Conservation (phyloP, 2,329 filamentous ascomycete species). For the Zasmidium angulare region DNA sequence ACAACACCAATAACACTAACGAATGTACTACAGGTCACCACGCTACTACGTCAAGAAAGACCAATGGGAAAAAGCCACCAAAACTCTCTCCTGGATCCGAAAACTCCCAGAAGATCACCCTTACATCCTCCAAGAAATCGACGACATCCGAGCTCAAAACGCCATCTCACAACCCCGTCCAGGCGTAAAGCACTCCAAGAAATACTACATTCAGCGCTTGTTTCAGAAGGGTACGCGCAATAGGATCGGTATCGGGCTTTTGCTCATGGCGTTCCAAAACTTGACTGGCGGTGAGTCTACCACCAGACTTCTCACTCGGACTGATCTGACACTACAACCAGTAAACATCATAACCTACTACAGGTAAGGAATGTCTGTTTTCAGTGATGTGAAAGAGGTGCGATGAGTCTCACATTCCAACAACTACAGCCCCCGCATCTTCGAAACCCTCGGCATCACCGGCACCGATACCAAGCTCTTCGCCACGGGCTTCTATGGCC, state of each 20-base stretch:
- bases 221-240: conserved; percentile 42
- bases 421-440: conserved; percentile 34
- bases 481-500: conserved; percentile 54
- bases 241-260: conserved; percentile 39
- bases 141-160: conserved; percentile 51
- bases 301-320: neutral
- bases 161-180: conserved; percentile 45
- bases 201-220: conserved; percentile 42
- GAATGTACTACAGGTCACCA: conserved; percentile 20
- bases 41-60: conserved; percentile 26
- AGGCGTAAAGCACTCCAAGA: conserved; percentile 15
- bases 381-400: no score
- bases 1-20: neutral
- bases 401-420: neutral
- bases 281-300: conserved; percentile 30
- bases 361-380: conserved; percentile 14
- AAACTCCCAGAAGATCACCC: conserved; percentile 43
- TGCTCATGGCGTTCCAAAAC: conserved; percentile 40
- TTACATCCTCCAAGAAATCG: conserved; percentile 51
- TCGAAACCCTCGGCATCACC: conserved; percentile 47
- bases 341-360: conserved; percentile 39
- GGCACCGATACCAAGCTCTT: conserved; percentile 43
- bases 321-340: neutral
- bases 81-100: conserved; percentile 45
- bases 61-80: conserved; percentile 40